Conservation (phyloP, 768 basidiomycete species). For the Rhizopogon salebrosus region DNA sequence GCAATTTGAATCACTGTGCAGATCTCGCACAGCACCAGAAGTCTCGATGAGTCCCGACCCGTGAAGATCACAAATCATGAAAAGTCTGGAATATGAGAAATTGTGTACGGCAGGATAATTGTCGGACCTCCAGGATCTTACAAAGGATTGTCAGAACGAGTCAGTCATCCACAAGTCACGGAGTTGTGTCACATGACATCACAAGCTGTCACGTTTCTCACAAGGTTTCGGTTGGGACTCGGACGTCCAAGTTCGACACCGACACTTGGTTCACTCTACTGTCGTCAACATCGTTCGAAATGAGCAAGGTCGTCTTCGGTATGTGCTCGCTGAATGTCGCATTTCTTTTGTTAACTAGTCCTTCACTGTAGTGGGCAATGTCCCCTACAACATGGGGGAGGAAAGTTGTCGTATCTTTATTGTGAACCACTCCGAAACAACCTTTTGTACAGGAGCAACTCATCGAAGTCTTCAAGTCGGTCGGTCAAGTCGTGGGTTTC, state of each 20-base stretch:
- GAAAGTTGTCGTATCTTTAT: conserved; percentile 22
- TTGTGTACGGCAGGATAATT: no score
- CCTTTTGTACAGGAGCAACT: conserved; percentile 56
- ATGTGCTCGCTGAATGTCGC: conserved; percentile 15
- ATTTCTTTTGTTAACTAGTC: background rate
- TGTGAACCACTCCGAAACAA: conserved; percentile 2
- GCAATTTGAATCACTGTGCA: no score
- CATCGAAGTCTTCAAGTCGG: conserved; percentile 84
- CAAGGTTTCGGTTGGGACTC: no score
- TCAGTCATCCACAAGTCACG: no score
- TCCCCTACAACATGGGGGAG: conserved; percentile 87
- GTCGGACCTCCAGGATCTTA: no score
- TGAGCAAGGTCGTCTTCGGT: conserved; percentile 78
- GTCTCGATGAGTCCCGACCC: background rate
- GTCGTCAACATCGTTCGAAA: conserved; percentile 13
- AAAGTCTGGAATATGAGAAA: no score
- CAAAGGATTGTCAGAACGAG: no score
- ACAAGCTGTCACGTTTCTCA: no score
- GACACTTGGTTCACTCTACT: background rate
- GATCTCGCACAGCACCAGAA: background rate
- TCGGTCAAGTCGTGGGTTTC: conserved; percentile 86
- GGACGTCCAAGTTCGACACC: no score
- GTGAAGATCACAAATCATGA: no score
- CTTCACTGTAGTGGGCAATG: conserved; percentile 65
- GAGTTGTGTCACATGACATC: no score